These are phyloP conservation scores for Coniophora puteana DNA, from an alignment of 1,284 basidiomycete species.

Conservation along the genomic window DNA sequence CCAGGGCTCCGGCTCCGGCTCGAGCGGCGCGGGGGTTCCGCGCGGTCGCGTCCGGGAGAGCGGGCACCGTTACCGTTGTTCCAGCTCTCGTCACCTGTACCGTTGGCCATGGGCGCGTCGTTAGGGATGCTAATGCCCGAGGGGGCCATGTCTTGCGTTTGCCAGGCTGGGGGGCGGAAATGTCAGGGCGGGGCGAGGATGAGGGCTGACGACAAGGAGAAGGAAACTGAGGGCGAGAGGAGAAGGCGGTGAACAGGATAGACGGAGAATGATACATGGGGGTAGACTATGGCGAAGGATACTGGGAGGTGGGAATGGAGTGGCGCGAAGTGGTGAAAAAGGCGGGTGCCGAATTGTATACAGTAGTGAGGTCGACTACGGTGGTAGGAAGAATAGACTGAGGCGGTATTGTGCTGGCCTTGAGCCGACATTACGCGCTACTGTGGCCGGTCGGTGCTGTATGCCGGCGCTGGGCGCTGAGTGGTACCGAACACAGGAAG, in stretches of 20 bases:
- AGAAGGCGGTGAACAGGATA: constrained; percentile 9
- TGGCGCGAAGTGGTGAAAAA: constrained; percentile 5
- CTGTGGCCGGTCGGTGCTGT: constrained; percentile 21
- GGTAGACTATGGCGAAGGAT: constrained; percentile 7
- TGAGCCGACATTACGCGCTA: constrained; percentile 26
- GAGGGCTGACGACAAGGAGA: constrained; percentile 25
- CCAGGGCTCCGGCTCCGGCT: constrained; percentile 71
- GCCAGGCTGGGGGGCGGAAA: constrained; percentile 57
- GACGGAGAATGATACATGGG: neutral
- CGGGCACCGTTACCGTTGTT: constrained; percentile 39
- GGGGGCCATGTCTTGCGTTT: constrained; percentile 73
- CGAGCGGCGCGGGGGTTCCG: constrained; percentile 53
- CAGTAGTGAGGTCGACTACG: constrained; percentile 3
- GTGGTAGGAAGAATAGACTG: constrained; percentile 11
- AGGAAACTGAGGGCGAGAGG: constrained; percentile 23
- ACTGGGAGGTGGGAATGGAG: neutral
- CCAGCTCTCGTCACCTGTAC: constrained; percentile 39
- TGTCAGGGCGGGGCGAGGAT: constrained; percentile 22
- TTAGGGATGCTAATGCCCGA: constrained; percentile 69
- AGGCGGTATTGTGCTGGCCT: constrained; percentile 18
- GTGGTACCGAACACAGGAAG: constrained; percentile 5
- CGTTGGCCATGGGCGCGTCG: constrained; percentile 47
- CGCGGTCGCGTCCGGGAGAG: constrained; percentile 45
- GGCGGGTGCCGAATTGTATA: constrained; percentile 7
- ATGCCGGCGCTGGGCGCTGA: constrained; percentile 25